phyloP scores from a whole-genome alignment of 2,329 filamentous ascomycete species.

The Fusarium odoratissimum region DNA sequence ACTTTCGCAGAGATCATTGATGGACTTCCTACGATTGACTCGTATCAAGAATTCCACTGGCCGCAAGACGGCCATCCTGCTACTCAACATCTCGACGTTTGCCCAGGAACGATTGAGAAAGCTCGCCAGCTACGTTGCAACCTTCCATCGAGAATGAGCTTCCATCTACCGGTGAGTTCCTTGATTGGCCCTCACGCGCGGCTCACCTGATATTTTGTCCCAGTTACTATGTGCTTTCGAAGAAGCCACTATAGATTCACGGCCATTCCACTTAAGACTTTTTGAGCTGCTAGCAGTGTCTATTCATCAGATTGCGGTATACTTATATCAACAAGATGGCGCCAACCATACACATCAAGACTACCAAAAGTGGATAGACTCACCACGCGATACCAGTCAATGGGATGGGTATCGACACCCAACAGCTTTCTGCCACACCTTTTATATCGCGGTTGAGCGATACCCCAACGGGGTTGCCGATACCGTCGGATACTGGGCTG shows the following conservation, averaged over 20 bases:
- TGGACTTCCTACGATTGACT: background rate
- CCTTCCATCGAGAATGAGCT: background rate
- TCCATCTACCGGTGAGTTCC: background rate
- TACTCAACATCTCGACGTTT: background rate
- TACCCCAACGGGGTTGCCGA: slow-evolving; percentile 16
- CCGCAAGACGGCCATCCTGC: background rate
- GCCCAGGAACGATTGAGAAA: background rate
- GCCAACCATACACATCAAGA: slow-evolving; percentile 3
- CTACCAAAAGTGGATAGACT: background rate
- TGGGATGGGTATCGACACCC: background rate
- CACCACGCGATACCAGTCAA: background rate
- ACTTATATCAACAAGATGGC: background rate
- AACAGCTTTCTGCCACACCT: background rate
- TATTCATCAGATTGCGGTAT: slow-evolving; percentile 4
- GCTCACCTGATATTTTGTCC: background rate
- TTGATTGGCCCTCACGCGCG: accelerated
- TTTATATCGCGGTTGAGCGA: background rate
- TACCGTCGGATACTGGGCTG: slow-evolving; percentile 28
- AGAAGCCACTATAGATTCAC: background rate
- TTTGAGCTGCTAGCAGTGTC: slow-evolving; percentile 11
- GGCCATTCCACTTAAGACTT: background rate
- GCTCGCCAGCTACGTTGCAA: background rate
- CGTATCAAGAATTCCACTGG: background rate
- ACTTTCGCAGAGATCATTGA: slow-evolving; percentile 20
- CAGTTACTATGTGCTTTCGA: slow-evolving; percentile 6